Base-by-base conservation (phyloP, 2,329 filamentous ascomycete species). In the Alternaria dauci region DNA sequence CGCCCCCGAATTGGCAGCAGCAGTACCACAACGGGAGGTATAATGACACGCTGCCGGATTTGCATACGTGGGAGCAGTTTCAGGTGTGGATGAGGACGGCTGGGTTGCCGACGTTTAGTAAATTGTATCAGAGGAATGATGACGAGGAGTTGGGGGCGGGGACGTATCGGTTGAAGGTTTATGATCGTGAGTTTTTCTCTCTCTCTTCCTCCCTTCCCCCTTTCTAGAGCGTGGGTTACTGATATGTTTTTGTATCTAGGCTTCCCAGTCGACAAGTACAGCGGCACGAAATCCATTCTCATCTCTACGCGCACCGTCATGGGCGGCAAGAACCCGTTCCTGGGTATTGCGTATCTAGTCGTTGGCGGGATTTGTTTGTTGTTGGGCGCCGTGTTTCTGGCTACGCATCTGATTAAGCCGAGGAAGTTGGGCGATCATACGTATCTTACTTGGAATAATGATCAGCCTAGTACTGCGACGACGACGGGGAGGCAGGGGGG, bases 31-130 rank as follows among this genome's bases (percentile, higher is more conserved):
- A 89, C 38, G 87, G 86, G 25, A 67, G 68, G 62, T 97, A 97
- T 75, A 89, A 86, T 3, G 77, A 82, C 0, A 84, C 85, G 52
- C 88, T 92, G 23, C 93, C 93, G 0, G 81, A 95, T 70, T 78
- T 98, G 18, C 85, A 89, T 64, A 81, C 88, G 0, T 89, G 93
- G 81, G 91, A 97, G 78, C 88, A 89, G 43, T 96, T 99, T 78
- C 94, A 97, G 81, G 94, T 98, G 23, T 99, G 95, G 95, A 99
- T 99, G 95, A 89, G 95, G 71, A 96, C 96, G 2, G 95, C 95
- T 25, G 95, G 94, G 59, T 82, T 98, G 71, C 95, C 95, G 1
- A 91, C 90, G 5, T 99, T 99, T 78, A 97, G 92, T 86, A 99
- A 99, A 82, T 84, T 99, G 47, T 92, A 93, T 46, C 87, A 90